Evolutionary conservation across 2,329 filamentous ascomycete species (phyloP).

Genomic region (Verticillium nonalfalfae): DNA sequence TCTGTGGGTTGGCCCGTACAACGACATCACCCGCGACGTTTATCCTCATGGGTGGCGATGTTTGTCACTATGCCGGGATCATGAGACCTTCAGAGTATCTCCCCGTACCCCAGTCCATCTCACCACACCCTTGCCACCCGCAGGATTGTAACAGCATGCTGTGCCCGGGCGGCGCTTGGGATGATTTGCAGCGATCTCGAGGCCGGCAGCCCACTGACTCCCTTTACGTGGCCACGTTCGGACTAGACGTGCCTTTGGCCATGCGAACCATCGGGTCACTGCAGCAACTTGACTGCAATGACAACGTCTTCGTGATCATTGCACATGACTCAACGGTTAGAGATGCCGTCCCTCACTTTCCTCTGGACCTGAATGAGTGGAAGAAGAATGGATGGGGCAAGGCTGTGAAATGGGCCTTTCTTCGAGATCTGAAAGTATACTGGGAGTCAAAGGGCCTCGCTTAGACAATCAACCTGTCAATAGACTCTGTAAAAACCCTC

Average conservation of each 20-base stretch:
- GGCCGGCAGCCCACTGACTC: conserved; percentile 13
- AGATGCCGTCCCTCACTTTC: conserved; percentile 15
- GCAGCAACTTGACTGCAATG: conserved; percentile 14
- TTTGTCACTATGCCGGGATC: conserved; percentile 31
- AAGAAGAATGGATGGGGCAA: conserved; percentile 15
- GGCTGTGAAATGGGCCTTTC: conserved; percentile 12
- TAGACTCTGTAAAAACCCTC: neutral
- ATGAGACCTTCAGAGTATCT: conserved; percentile 26
- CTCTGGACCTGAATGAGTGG: conserved; percentile 15
- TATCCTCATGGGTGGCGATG: conserved; percentile 34
- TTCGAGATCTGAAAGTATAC: conserved; percentile 12
- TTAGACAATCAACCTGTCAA: neutral
- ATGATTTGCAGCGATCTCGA: conserved; percentile 14
- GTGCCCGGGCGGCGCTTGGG: conserved; percentile 14
- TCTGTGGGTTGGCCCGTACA: conserved; percentile 32
- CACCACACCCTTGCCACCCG: conserved; percentile 13
- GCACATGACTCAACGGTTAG: conserved; percentile 16
- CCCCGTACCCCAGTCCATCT: conserved; percentile 22
- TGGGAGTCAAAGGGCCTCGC: conserved; percentile 1
- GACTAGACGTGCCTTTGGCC: conserved; percentile 14
- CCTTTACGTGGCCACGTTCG: conserved; percentile 16
- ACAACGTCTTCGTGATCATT: conserved; percentile 15
- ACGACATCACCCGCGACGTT: conserved; percentile 24
- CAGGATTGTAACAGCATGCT: conserved; percentile 1
- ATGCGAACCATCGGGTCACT: conserved; percentile 11